Percentiles rank a stretch among this genome's conserved stretches.
Evolutionary conservation across 257 asterid genomes (phyloP).

Genomic region (Salvia miltiorrhiza): DNA sequence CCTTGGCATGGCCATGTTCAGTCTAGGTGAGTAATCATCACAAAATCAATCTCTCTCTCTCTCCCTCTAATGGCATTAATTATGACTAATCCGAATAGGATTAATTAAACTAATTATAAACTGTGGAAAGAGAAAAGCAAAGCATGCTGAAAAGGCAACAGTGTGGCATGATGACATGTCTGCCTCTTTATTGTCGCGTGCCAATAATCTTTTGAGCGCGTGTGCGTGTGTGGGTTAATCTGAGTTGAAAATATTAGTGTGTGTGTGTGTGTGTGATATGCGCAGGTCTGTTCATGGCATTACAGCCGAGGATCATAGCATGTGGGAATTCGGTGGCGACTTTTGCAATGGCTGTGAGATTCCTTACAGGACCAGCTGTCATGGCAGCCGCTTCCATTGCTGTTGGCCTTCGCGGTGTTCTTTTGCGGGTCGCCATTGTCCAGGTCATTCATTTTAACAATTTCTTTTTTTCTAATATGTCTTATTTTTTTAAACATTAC

Average conservation of each 20-base stretch:
- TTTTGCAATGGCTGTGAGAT: conserved; percentile 95
- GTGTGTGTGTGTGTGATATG: not conserved
- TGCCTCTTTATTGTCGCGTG: conserved; percentile 24
- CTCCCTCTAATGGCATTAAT: not conserved
- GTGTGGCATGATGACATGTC: conserved; percentile 52
- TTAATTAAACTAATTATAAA: not conserved
- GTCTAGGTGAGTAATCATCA: conserved; percentile 65
- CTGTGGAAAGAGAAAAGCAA: conserved; percentile 15
- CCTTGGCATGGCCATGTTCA: conserved; percentile 99
- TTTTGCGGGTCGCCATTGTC: conserved; percentile 85
- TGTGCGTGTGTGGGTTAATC: not conserved
- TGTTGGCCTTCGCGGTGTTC: conserved; percentile 94
- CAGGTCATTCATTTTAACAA: conserved; percentile 59
- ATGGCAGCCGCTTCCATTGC: conserved; percentile 98
- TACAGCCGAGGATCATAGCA: conserved; percentile 97
- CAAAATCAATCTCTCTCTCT: not conserved
- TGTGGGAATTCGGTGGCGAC: conserved; percentile 91
- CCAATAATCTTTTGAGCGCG: not conserved
- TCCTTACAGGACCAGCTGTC: conserved; percentile 98
- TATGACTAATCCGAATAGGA: conserved; percentile 2
- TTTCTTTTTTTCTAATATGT: too few relatives aligned
- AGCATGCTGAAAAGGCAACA: conserved; percentile 49
- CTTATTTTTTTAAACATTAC: not conserved
- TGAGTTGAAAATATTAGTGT: not conserved
- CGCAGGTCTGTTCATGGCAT: conserved; percentile 95